Evolutionary conservation across 805 yeast species (phyloP), one percentile per base, ranked within the genome.

Genomic region (Ogataea methylovora): DNA sequence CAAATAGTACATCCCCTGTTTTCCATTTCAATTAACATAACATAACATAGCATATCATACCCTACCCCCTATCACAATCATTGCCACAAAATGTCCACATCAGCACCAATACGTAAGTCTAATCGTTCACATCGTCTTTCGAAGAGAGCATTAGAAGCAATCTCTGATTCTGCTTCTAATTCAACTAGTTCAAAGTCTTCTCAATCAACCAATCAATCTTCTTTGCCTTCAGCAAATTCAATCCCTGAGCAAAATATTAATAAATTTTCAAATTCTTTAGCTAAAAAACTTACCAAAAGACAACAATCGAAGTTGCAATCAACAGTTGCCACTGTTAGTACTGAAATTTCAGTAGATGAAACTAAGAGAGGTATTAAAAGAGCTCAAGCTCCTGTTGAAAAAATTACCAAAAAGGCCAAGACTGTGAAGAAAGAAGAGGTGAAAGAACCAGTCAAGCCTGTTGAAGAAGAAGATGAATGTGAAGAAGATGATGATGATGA

Each of bases 91-190:
- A 20, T 29, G 25, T 29, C 27, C 4, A 3, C 27, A 8, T 14
- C 21, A 14, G 2, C 19, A 4, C 30, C 35, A 26, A 13, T 25
- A 17, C 35, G 35, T 32, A 32, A 32, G 35, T 32, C 35, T 20
- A 21, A 30, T 32, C 35, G 35, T 25, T n/a, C 21, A 15, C 30
- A 26, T 22, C 35, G 35, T 32, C 19, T 32, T 6, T 16, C 24
- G 17, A 24, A 32, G 20, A 18, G 35, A n/a, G 35, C 35, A 11
- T 16, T 25, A 21, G 35, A 32, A 22, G 29, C 35, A 32, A 26
- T 17, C 5, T 20, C 10, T 22, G 26, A 30, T 9, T 6, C 23
- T n/a, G 8, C 16, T 17, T 23, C 27, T 30, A 13, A 16, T 5
- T 18, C 27, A n/a, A 9, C 27, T 3, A 8, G 5, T 8, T 7